A percentile compares a stretch with the other conserved stretches of the same genome.
Evolutionary conservation across 257 asterid species (phyloP).

Genomic region (Catharanthus roseus): DNA sequence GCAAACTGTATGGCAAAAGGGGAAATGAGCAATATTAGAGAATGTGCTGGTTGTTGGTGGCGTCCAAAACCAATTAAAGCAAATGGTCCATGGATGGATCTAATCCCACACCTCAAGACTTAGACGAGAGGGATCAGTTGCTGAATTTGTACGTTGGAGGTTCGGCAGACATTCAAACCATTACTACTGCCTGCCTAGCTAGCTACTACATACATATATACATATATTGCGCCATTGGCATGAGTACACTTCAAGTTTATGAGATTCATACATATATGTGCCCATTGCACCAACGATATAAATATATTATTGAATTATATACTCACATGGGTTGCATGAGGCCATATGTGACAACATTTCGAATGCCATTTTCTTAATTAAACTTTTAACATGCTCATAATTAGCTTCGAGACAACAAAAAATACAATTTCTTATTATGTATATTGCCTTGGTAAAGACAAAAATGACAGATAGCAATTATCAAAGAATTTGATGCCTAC

Average conservation of each 20-base stretch:
- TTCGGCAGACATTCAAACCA: constrained; percentile 10
- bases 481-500: neutral
- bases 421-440: neutral
- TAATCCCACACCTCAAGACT: too few species aligned
- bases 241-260: constrained; percentile 7
- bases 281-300: neutral
- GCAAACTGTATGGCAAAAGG: too few species aligned
- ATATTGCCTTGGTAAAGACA: neutral
- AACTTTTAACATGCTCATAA: neutral
- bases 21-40: too few species aligned
- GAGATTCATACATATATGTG: neutral
- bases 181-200: too few species aligned
- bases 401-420: neutral
- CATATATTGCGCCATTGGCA: constrained; percentile 10
- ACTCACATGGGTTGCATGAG: constrained; percentile 23
- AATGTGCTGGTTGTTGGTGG: too few species aligned
- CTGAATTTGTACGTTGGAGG: constrained; percentile 2
- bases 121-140: too few species aligned
- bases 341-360: neutral
- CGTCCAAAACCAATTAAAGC: too few species aligned
- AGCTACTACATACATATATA: too few species aligned
- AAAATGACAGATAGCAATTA: constrained; percentile 19
- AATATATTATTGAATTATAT: too few species aligned
- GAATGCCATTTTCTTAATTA: neutral
- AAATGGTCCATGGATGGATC: too few species aligned